Evolutionary conservation across 2,329 filamentous ascomycete species (phyloP).

Genomic region (Pseudocercospora fuligena): DNA sequence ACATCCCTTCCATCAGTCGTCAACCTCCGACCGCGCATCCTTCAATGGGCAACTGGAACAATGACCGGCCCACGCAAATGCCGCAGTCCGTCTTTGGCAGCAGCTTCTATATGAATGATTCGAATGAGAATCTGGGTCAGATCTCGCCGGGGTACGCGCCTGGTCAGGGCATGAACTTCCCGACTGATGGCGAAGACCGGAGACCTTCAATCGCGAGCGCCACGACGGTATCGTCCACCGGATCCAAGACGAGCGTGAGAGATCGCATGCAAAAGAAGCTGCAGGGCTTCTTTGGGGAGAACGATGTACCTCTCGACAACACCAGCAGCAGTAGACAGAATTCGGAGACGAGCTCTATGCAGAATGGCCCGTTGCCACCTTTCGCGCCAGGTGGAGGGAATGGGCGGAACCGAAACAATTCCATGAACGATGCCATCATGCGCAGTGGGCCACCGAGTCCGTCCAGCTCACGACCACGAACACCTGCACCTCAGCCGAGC

Average conservation of each 20-base stretch:
- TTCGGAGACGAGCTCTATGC: conserved; percentile 60
- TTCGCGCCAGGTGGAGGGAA: conserved; percentile 51
- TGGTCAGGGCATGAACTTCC: conserved; percentile 54
- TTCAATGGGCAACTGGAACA: conserved; percentile 49
- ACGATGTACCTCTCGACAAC: conserved; percentile 66
- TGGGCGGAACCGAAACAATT: conserved; percentile 78
- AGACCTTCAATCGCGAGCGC: conserved; percentile 88
- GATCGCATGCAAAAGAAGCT: conserved; percentile 79
- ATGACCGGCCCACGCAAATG: conserved; percentile 40
- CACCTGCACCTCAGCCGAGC: conserved; percentile 58
- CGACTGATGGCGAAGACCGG: conserved; percentile 71
- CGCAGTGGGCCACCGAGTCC: conserved; percentile 70
- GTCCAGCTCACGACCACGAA: conserved; percentile 75
- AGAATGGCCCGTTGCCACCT: conserved; percentile 53
- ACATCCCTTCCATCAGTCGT: conserved; percentile 48
- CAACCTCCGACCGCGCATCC: conserved; percentile 60
- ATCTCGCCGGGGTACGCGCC: conserved; percentile 72
- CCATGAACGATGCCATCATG: conserved; percentile 67
- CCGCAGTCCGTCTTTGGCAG: conserved; percentile 55
- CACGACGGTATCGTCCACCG: conserved; percentile 82
- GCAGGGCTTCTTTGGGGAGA: conserved; percentile 87
- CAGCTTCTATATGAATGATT: conserved; percentile 71
- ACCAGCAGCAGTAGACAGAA: conserved; percentile 61
- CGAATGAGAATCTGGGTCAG: conserved; percentile 71
- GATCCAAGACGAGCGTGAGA: conserved; percentile 74